Evolutionary conservation across 1,284 basidiomycete genomes (phyloP), one percentile per base, ranked within the genome.

Genomic region (Cutaneotrichosporon cutaneum): DNA sequence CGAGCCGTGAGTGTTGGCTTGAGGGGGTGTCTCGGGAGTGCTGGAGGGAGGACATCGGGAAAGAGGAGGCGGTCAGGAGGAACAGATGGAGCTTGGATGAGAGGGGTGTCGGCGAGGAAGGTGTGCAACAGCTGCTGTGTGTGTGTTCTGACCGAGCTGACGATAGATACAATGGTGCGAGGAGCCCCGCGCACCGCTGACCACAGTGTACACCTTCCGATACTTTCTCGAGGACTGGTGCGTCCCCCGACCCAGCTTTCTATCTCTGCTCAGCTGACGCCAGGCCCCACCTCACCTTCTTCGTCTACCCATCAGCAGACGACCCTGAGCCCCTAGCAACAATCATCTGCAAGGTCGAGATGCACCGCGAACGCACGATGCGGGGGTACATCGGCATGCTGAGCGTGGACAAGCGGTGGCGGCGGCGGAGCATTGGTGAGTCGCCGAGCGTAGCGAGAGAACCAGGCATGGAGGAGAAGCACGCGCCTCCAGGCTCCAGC

Each of bases 341-440:
- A 5, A 90, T 99, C 63, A 90, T 99, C 30, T 94, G 92, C 85
- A 98, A 98, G 82, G 90, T 95, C 77, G 93, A 92, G 70, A 83
- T 85, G 73, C 94, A 97, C 78, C 69, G 75, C n/a, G 86, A 88
- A 69, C 82, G 84, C 58, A 82, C 86, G 5, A 90, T 92, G 79
- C 82, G 95, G 71, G 95, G 95, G 4, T 99, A 99, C 76, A 96
- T 99, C 63, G 95, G 94, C 32, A 99, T 99, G 96, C 85, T 99
- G 59, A 92, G 90, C 69, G 92, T 95, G 26, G 84, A 85, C 77
- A 87, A 86, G 75, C 78, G 82, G 45, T 94, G 86, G 84, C 83
- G 94, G 45, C 89, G 94, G 76, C 85, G 87, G 52, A 94, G 95
- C 16, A 94, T 98, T 76, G 92, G 56, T 58, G 32, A 27, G 56